phyloP scores from a whole-genome alignment of 768 basidiomycete species.

The Thelephora ganbajun region DNA sequence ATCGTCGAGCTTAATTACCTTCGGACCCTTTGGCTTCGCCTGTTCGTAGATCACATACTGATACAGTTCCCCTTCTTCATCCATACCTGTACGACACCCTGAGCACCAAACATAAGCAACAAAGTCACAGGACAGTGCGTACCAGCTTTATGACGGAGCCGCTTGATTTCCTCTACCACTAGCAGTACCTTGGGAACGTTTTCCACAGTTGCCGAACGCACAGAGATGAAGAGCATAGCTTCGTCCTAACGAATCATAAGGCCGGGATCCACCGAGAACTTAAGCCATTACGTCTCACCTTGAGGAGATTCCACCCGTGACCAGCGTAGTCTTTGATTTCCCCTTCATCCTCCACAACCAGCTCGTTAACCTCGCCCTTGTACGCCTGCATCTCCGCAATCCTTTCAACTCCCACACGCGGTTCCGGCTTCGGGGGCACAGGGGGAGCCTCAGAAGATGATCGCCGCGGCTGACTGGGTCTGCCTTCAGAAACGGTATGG shows the following conservation, averaged over 20 bases:
- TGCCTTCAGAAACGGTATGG: constrained; percentile 15
- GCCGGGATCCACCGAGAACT: background rate
- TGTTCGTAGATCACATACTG: constrained; percentile 70
- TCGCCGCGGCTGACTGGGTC: constrained; percentile 2
- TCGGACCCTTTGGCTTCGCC: constrained; percentile 34
- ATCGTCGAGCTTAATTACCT: constrained; percentile 52
- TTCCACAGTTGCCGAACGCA: constrained; percentile 46
- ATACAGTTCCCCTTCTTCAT: constrained; percentile 47
- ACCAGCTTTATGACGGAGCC: constrained; percentile 68
- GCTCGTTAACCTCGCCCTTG: constrained; percentile 62
- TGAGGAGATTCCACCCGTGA: constrained; percentile 49
- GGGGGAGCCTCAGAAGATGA: constrained; percentile 7
- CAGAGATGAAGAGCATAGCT: constrained; percentile 66
- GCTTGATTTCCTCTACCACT: constrained; percentile 68
- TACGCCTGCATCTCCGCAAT: constrained; percentile 60
- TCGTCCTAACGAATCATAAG: constrained; percentile 37
- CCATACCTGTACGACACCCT: constrained; percentile 20
- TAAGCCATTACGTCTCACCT: constrained; percentile 25
- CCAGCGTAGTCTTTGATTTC: constrained; percentile 49
- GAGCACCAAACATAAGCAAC: background rate
- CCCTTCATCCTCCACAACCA: constrained; percentile 56
- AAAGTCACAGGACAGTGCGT: constrained; percentile 5
- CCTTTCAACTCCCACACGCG: constrained; percentile 51
- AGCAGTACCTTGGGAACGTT: constrained; percentile 70
- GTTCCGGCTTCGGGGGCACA: constrained; percentile 35